Percentiles rank a stretch among this genome's conserved stretches.
These are phyloP conservation scores for Aspergillus pseudonomiae DNA, from an alignment of 2,329 filamentous ascomycete genomes.

Conservation along the genomic window DNA sequence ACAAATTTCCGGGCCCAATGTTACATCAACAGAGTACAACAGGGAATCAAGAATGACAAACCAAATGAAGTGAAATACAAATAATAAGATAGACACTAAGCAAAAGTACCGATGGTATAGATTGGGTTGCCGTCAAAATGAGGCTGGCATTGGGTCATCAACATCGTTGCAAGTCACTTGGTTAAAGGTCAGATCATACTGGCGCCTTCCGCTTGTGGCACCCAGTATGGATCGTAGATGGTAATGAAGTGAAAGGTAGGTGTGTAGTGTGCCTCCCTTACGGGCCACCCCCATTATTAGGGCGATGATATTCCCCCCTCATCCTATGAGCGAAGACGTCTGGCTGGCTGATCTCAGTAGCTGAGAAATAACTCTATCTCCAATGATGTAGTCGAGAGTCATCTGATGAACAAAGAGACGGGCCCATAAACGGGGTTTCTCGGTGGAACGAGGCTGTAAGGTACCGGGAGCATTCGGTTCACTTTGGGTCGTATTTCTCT, in stretches of 20 bases:
- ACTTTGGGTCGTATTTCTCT: constrained; percentile 77
- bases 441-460: neutral
- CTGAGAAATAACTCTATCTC: neutral
- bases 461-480: constrained; percentile 12
- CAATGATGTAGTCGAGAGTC: neutral
- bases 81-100: neutral
- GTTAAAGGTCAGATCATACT: neutral
- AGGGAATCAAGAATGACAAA: neutral
- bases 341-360: neutral
- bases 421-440: neutral
- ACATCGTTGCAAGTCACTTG: neutral
- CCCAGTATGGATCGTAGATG: neutral
- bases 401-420: neutral
- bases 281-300: neutral
- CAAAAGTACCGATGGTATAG: neutral
- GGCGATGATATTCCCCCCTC: neutral
- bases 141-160: constrained; percentile 3
- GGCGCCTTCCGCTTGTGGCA: neutral
- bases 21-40: neutral
- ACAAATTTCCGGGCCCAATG: neutral
- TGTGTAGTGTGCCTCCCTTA: neutral
- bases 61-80: neutral
- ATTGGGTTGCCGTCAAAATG: constrained; percentile 1
- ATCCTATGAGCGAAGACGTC: neutral
- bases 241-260: neutral